phyloP scores from a whole-genome alignment of 345 rosid species.

The Xanthoceras sorbifolium region DNA sequence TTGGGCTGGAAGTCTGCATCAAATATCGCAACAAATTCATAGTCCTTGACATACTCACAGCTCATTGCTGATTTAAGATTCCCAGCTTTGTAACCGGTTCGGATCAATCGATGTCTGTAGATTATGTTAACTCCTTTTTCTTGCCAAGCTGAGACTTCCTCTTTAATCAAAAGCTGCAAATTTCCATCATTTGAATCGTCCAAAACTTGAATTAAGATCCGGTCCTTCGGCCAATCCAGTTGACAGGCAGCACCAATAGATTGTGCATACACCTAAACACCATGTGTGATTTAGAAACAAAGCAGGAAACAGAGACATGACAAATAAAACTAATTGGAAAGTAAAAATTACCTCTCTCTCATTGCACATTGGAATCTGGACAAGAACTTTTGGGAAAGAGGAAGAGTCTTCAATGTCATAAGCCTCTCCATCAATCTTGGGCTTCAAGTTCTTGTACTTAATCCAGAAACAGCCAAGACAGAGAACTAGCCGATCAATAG shows the following conservation, averaged over 20 bases:
- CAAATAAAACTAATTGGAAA: too few species aligned
- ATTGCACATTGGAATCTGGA: conserved; percentile 98
- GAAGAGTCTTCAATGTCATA: conserved; percentile 61
- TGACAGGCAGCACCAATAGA: conserved; percentile 81
- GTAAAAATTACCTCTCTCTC: conserved; percentile 92
- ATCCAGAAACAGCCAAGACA: conserved; percentile 92
- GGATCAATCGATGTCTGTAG: conserved; percentile 77
- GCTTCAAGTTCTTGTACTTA: conserved; percentile 67
- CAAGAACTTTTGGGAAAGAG: conserved; percentile 81
- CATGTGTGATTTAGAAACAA: conserved; percentile 4
- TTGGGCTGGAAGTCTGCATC: conserved; percentile 91
- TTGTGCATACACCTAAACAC: conserved; percentile 66
- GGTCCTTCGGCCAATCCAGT: conserved; percentile 87
- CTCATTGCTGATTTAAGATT: conserved; percentile 88
- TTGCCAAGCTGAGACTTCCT: conserved; percentile 71
- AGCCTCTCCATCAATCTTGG: conserved; percentile 47
- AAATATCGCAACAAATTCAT: conserved; percentile 73
- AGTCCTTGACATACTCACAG: conserved; percentile 80
- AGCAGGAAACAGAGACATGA: neutral
- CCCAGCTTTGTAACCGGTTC: conserved; percentile 95
- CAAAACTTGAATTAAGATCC: conserved; percentile 79
- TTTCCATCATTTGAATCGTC: conserved; percentile 78
- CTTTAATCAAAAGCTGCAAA: conserved; percentile 66
- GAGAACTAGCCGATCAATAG: conserved; percentile 73
- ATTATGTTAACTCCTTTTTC: conserved; percentile 78